Conservation (phyloP, 495 filamentous ascomycete species). For the Daldinia decipiens region DNA sequence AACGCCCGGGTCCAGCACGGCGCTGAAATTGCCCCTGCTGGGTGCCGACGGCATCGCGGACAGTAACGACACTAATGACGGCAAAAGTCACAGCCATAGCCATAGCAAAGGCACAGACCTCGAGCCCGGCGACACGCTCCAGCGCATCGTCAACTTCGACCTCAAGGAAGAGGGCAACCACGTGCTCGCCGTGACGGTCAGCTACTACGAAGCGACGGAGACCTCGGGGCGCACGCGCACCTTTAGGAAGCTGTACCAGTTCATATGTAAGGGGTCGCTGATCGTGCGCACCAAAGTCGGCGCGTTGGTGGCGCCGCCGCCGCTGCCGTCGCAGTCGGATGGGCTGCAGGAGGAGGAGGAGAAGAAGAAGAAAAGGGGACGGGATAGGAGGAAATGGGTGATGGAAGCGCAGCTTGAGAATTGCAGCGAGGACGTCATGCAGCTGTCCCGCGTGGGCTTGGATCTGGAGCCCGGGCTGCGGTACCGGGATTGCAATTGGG, state of each 20-base stretch:
- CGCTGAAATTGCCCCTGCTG: slow-evolving; percentile 43
- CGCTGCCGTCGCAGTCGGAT: background rate
- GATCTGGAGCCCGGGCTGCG: slow-evolving; percentile 60
- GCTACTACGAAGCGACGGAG: slow-evolving; percentile 77
- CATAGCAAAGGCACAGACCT: slow-evolving; percentile 60
- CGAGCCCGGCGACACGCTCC: slow-evolving; percentile 73
- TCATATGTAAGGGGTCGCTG: slow-evolving; percentile 87
- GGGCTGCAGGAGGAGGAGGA: too few species aligned
- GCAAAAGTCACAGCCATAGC: background rate
- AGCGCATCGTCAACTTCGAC: slow-evolving; percentile 85
- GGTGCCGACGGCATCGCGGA: slow-evolving; percentile 30
- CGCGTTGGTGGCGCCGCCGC: slow-evolving; percentile 55
- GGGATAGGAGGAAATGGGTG: slow-evolving; percentile 58
- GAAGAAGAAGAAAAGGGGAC: too few species aligned
- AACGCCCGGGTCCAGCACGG: slow-evolving; percentile 66
- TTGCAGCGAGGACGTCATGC: slow-evolving; percentile 74
- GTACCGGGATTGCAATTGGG: slow-evolving; percentile 64
- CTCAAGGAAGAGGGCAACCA: slow-evolving; percentile 94
- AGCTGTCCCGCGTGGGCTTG: slow-evolving; percentile 66
- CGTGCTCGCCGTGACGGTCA: slow-evolving; percentile 92
- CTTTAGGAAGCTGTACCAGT: slow-evolving; percentile 97
- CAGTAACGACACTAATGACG: background rate
- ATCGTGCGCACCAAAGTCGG: slow-evolving; percentile 90
- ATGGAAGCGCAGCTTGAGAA: slow-evolving; percentile 97
- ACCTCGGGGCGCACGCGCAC: slow-evolving; percentile 79